These are phyloP conservation scores for Clonostachys chloroleuca DNA, from an alignment of 2,329 filamentous ascomycete genomes.

Conservation along the genomic window DNA sequence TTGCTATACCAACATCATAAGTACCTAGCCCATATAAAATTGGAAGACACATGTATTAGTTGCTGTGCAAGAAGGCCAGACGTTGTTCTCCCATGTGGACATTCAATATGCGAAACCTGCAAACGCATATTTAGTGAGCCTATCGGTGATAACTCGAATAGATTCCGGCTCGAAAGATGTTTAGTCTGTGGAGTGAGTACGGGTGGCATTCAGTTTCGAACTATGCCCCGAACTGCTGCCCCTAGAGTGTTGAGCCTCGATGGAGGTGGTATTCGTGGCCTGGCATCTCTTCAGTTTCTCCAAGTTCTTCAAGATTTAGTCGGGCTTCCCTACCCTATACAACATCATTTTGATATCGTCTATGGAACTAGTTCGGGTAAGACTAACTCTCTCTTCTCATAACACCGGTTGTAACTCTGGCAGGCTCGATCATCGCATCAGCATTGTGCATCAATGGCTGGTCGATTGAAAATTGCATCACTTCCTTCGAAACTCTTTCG, in stretches of 20 bases:
- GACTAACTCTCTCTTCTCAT: neutral
- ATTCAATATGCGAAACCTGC: constrained; percentile 4
- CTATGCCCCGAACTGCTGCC: constrained; percentile 4
- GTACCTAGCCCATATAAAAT: neutral
- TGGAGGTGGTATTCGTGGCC: constrained; percentile 4
- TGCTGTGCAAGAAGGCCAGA: constrained; percentile 4
- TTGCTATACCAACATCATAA: neutral
- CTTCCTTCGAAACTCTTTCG: constrained; percentile 3
- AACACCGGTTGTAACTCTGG: neutral
- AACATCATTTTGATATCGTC: constrained; percentile 5
- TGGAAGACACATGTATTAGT: constrained; percentile 3
- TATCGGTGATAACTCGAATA: constrained; percentile 1
- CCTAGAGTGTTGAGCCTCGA: constrained; percentile 5
- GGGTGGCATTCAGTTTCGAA: neutral
- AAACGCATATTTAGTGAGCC: constrained; percentile 1
- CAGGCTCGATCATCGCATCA: constrained; percentile 5
- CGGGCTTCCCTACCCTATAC: constrained; percentile 4
- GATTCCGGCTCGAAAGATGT: constrained; percentile 2
- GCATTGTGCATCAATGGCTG: constrained; percentile 6
- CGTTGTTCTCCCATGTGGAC: constrained; percentile 3
- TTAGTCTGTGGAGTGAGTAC: constrained; percentile 2
- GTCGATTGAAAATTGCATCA: constrained; percentile 4
- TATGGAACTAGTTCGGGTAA: constrained; percentile 6
- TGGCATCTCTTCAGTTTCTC: constrained; percentile 3
- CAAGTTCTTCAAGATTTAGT: constrained; percentile 3